These are phyloP conservation scores for Aspergillus sp. DNA, from an alignment of 2,329 filamentous ascomycete genomes.

Conservation along the genomic window DNA sequence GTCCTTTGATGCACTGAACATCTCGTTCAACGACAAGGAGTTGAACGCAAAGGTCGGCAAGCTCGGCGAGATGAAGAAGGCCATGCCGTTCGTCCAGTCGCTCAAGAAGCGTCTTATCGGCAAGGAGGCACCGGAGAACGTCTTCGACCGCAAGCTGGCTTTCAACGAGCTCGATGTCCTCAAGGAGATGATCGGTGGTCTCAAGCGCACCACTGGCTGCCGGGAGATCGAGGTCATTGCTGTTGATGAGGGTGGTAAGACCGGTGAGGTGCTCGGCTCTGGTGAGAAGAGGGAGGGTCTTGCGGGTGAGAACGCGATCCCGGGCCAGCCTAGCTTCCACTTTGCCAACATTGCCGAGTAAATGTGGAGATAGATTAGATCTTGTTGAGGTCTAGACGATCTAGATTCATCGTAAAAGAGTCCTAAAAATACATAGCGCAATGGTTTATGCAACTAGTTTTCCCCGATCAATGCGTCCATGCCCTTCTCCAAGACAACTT, in stretches of 20 bases:
- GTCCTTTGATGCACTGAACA: conserved; percentile 61
- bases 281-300: conserved; percentile 58
- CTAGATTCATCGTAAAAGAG: neutral
- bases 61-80: conserved; percentile 82
- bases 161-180: conserved; percentile 83
- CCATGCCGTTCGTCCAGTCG: conserved; percentile 91
- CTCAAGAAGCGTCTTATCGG: conserved; percentile 79
- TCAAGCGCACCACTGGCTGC: conserved; percentile 74
- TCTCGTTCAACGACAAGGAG: conserved; percentile 73
- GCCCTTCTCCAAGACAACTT: no score
- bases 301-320: conserved; percentile 72
- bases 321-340: conserved; percentile 75
- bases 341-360: conserved; percentile 71
- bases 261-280: conserved; percentile 41
- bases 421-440: conserved; percentile 6
- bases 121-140: conserved; percentile 63
- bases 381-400: neutral
- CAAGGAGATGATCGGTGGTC: conserved; percentile 70
- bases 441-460: conserved; percentile 2
- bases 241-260: conserved; percentile 60
- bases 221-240: conserved; percentile 68
- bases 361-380: neutral
- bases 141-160: conserved; percentile 78
- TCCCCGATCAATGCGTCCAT: neutral
- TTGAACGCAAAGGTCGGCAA: conserved; percentile 76